phyloP scores from a whole-genome alignment of 2,329 filamentous ascomycete species.

The Penicillium aurantiogriseum region DNA sequence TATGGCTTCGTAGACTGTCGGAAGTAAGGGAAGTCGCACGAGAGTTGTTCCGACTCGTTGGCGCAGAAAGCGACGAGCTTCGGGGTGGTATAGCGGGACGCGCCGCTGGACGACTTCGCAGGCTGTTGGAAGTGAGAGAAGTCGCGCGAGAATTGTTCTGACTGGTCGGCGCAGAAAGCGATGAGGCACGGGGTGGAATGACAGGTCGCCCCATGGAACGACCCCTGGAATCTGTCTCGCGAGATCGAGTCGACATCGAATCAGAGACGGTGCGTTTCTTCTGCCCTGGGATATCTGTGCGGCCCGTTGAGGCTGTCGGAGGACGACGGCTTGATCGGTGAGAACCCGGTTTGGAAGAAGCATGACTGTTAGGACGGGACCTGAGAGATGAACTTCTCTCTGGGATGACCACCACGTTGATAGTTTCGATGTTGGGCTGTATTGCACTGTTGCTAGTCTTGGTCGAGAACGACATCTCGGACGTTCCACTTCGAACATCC shows the following conservation, averaged over 20 bases:
- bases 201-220: constrained; percentile 30
- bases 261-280: constrained; percentile 45
- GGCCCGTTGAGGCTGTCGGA: constrained; percentile 36
- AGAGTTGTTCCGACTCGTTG: constrained; percentile 46
- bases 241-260: constrained; percentile 29
- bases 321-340: constrained; percentile 39
- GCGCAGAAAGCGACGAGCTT: constrained; percentile 49
- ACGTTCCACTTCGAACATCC: constrained; percentile 44
- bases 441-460: constrained; percentile 32
- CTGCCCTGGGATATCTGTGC: constrained; percentile 33
- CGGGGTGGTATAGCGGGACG: constrained; percentile 40
- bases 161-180: constrained; percentile 49
- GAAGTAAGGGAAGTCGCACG: constrained; percentile 47
- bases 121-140: constrained; percentile 46
- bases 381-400: constrained; percentile 47
- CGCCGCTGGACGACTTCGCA: constrained; percentile 32
- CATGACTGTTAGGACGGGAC: constrained; percentile 38
- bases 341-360: constrained; percentile 40
- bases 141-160: constrained; percentile 45
- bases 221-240: constrained; percentile 30
- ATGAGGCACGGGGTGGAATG: constrained; percentile 45
- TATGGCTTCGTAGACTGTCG: constrained; percentile 40
- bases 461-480: constrained; percentile 41
- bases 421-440: constrained; percentile 39
- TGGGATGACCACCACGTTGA: constrained; percentile 50